Base-by-base conservation (phyloP, 129 eudicot genomes). In the Lactuca saligna region DNA sequence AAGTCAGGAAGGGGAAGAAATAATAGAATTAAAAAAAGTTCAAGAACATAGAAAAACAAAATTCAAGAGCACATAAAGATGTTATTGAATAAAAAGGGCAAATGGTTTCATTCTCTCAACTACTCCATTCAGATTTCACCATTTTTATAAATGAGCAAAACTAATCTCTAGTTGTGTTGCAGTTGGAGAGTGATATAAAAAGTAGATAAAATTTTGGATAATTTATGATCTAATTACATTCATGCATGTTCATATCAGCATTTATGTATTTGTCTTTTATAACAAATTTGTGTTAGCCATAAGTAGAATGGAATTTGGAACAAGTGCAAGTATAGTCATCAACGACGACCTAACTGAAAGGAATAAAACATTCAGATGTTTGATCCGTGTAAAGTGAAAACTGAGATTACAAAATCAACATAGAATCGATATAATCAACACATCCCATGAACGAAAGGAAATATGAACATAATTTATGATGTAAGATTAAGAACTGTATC, bases 151-250 rank as follows among this genome's bases (percentile, higher is more conserved):
- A 29, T 16, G 4, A 4, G 33, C 7, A 75, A 57, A 44, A 38
- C 60, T n/a, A n/a, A n/a, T 65, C 17, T 7, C 14, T 17, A 57
- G 51, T 57, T 74, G 61, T 49, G 79, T 57, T 66, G 79, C 73
- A 74, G 72, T 74, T 74, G 73, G 65, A 71, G 66, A n/a, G 17
- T 51, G 39, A n/a, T n/a, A n/a, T n/a, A 65, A 65, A 13, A 20
- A 14, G 58, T 65, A 13, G 42, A 38, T 58, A 34, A 34, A 34
- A 2, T 34, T 34, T n/a, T n/a, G n/a, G n/a, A n/a, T n/a, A n/a
- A n/a, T n/a, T n/a, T n/a, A n/a, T n/a, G n/a, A n/a, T n/a, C n/a
- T n/a, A n/a, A n/a, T 34, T 2, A 34, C 4, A 2, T 2, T 34
- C n/a, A n/a, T 34, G 3, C 37, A 4, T 34, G 37, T 34, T 34